Evolutionary conservation across 1,139 yeast species (phyloP).

Genomic region (Yamadazyma kanchanaburiensis): DNA sequence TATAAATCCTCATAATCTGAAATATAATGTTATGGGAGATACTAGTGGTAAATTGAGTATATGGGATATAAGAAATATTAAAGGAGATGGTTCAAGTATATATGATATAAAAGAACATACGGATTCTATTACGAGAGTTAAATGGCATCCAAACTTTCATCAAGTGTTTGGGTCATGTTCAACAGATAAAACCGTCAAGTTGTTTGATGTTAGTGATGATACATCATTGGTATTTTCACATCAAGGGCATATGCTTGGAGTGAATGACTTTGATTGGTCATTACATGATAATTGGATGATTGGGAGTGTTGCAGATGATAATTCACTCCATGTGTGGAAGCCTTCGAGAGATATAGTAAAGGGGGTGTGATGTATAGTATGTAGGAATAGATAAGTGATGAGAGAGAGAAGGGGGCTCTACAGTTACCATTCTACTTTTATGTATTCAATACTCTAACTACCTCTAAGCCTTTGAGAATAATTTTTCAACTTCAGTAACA

Average conservation of each 20-base stretch:
- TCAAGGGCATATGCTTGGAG: slow-evolving; percentile 88
- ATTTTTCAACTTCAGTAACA: slow-evolving; percentile 85
- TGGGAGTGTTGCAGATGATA: slow-evolving; percentile 85
- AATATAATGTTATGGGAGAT: slow-evolving; percentile 67
- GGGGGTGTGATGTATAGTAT: slow-evolving; percentile 1
- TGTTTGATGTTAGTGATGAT: slow-evolving; percentile 59
- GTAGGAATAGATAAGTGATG: background rate
- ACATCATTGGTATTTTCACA: slow-evolving; percentile 64
- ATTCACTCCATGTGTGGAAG: slow-evolving; percentile 83
- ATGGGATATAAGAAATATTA: slow-evolving; percentile 65
- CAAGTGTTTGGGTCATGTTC: slow-evolving; percentile 72
- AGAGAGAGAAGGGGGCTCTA: too few species aligned
- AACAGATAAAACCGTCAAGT: slow-evolving; percentile 62
- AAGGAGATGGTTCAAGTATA: slow-evolving; percentile 13
- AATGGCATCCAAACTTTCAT: slow-evolving; percentile 72
- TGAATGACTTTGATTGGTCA: slow-evolving; percentile 87
- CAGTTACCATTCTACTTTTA: too few species aligned
- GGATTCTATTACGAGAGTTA: slow-evolving; percentile 62
- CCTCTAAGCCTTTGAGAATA: slow-evolving; percentile 49
- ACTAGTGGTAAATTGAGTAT: slow-evolving; percentile 54
- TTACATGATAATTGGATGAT: slow-evolving; percentile 73
- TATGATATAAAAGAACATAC: slow-evolving; percentile 33
- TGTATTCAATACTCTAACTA: too few species aligned
- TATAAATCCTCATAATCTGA: slow-evolving; percentile 53
- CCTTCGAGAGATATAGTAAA: slow-evolving; percentile 37